Conservation (phyloP, 1,284 basidiomycete species). For the Sporisorium iseilematis-ciliati region DNA sequence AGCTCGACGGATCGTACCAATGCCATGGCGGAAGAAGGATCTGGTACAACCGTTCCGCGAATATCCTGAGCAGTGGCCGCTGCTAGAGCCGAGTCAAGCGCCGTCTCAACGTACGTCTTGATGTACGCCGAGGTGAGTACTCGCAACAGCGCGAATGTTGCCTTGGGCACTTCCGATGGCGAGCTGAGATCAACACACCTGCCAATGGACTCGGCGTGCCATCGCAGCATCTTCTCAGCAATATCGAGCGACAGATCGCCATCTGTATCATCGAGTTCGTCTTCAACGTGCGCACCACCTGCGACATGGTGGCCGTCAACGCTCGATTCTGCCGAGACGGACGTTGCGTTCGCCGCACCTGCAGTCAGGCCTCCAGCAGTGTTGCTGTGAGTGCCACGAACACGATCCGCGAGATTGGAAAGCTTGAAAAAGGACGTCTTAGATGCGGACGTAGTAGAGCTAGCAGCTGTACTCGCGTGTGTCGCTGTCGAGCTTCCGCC, state of each 20-base stretch:
- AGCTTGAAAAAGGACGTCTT: slow-evolving; percentile 64
- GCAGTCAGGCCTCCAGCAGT: slow-evolving; percentile 8
- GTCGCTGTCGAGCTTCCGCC: slow-evolving; percentile 15
- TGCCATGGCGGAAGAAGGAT: slow-evolving; percentile 71
- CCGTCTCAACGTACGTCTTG: slow-evolving; percentile 87
- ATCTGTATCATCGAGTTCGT: slow-evolving; percentile 50
- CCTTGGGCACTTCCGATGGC: slow-evolving; percentile 76
- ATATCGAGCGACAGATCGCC: slow-evolving; percentile 62
- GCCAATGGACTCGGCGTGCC: slow-evolving; percentile 69
- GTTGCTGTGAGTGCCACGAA: slow-evolving; percentile 47
- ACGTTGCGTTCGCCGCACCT: neutral
- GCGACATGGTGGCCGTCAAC: slow-evolving; percentile 18
- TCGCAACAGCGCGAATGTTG: slow-evolving; percentile 85
- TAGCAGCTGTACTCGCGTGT: slow-evolving; percentile 33
- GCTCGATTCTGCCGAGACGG: slow-evolving; percentile 24
- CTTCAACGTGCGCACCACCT: slow-evolving; percentile 17
- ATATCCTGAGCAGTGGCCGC: slow-evolving; percentile 79
- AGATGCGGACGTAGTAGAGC: slow-evolving; percentile 25
- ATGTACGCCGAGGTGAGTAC: slow-evolving; percentile 90
- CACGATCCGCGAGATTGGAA: slow-evolving; percentile 61
- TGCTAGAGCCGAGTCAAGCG: slow-evolving; percentile 84
- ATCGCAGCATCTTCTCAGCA: slow-evolving; percentile 65
- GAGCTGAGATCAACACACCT: slow-evolving; percentile 66
- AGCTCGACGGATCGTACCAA: slow-evolving; percentile 85
- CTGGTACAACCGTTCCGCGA: slow-evolving; percentile 76